Conservation (phyloP, 768 basidiomycete species). For the Tulasnella sp. region DNA sequence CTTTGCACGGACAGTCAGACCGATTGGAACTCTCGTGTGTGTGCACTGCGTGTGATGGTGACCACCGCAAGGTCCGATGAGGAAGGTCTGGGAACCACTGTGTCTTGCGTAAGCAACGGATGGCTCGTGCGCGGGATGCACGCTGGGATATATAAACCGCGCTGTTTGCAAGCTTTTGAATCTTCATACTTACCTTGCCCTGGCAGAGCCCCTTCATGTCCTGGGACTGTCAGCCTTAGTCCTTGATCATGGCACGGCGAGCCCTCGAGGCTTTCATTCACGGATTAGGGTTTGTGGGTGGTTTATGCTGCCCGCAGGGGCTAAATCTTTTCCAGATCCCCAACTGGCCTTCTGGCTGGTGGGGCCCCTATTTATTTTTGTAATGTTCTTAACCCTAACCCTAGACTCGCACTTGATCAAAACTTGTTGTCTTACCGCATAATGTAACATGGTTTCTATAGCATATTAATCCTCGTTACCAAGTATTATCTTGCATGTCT, state of each 20-base stretch:
- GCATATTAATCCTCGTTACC: too few species aligned
- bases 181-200: constrained; percentile 27
- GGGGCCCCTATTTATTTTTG: constrained; percentile 16
- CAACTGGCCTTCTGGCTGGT: constrained; percentile 30
- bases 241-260: constrained; percentile 24
- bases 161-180: background rate
- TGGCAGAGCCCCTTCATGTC: constrained; percentile 26
- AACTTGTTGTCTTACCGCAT: too few species aligned
- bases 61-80: background rate
- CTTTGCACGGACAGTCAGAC: background rate
- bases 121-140: background rate
- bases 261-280: constrained; percentile 22
- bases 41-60: too few species aligned
- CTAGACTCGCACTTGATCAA: too few species aligned
- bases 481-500: too few species aligned
- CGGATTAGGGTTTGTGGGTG: constrained; percentile 19
- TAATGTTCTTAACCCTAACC: constrained; percentile 23
- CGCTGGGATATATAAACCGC: background rate
- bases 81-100: background rate
- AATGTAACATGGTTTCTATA: too few species aligned
- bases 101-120: background rate
- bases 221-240: constrained; percentile 23
- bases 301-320: constrained; percentile 23
- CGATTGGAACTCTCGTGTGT: background rate
- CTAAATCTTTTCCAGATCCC: constrained; percentile 30